Percentiles rank a stretch among this genome's conserved stretches.
phyloP scores from a whole-genome alignment of 805 yeast species.

The Myxozyma neotropica region DNA sequence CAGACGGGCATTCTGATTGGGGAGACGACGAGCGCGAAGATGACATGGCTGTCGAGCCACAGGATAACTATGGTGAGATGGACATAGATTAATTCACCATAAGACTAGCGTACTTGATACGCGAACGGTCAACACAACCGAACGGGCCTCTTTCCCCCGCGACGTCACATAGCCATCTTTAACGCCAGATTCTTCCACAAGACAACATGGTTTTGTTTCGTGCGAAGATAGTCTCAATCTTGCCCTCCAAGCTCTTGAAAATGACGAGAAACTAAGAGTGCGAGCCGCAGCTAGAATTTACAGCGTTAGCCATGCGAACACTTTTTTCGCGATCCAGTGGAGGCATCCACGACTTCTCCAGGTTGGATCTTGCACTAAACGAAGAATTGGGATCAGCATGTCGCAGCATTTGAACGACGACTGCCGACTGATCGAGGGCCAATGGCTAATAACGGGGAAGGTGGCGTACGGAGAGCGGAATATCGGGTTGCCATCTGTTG shows the following conservation, averaged over 20 bases:
- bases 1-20: slow-evolving; percentile 18
- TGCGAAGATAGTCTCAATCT: too few species aligned
- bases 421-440: too few species aligned
- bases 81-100: slow-evolving; percentile 17
- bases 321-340: slow-evolving; percentile 51
- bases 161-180: too few species aligned
- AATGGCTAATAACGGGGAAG: slow-evolving; percentile 47
- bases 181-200: too few species aligned
- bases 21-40: slow-evolving; percentile 27
- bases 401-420: too few species aligned
- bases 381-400: background rate
- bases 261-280: background rate
- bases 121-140: too few species aligned
- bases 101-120: too few species aligned
- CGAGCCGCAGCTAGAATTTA: background rate
- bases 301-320: background rate
- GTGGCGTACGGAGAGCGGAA: slow-evolving; percentile 44
- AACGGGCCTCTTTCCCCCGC: too few species aligned
- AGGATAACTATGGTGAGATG: slow-evolving; percentile 8
- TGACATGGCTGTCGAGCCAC: background rate
- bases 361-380: slow-evolving; percentile 41
- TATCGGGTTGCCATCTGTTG: slow-evolving; percentile 59
- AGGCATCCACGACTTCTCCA: slow-evolving; percentile 53
- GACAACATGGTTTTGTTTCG: too few species aligned
- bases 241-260: too few species aligned